These are phyloP conservation scores for Elaeagnus macrophylla DNA, from an alignment of 306 rosid species.

Conservation along the genomic window DNA sequence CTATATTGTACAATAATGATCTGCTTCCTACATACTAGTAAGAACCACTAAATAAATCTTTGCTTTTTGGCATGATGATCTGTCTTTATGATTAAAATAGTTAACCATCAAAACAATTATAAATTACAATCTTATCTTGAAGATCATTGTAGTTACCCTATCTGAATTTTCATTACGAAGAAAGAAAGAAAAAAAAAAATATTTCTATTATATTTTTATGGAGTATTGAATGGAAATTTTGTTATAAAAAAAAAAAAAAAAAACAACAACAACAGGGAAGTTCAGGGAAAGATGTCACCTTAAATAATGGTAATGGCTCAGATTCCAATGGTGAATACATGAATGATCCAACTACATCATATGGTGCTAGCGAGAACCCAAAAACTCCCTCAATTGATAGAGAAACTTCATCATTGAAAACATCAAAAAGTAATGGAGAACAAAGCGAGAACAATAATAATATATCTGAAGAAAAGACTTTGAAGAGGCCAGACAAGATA, in stretches of 20 bases:
- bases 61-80: too few species aligned
- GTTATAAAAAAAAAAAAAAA: background rate
- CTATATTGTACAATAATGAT: too few species aligned
- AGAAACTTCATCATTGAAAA: constrained; percentile 34
- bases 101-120: too few species aligned
- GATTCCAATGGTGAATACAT: constrained; percentile 30
- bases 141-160: background rate
- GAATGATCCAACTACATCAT: constrained; percentile 38
- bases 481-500: constrained; percentile 67
- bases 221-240: constrained; percentile 15
- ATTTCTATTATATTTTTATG: background rate
- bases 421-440: constrained; percentile 33
- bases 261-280: constrained; percentile 48
- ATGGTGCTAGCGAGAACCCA: constrained; percentile 34
- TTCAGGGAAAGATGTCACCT: constrained; percentile 35
- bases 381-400: constrained; percentile 40
- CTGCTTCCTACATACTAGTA: too few species aligned
- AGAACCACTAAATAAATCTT: too few species aligned
- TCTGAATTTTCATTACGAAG: background rate
- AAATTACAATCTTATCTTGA: too few species aligned
- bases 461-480: constrained; percentile 38
- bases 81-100: too few species aligned
- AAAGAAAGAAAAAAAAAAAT: background rate
- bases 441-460: constrained; percentile 34
- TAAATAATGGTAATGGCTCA: constrained; percentile 25